Base-by-base conservation (phyloP, 176 grass and related monocot species). In the Eragrostis nindensis region DNA sequence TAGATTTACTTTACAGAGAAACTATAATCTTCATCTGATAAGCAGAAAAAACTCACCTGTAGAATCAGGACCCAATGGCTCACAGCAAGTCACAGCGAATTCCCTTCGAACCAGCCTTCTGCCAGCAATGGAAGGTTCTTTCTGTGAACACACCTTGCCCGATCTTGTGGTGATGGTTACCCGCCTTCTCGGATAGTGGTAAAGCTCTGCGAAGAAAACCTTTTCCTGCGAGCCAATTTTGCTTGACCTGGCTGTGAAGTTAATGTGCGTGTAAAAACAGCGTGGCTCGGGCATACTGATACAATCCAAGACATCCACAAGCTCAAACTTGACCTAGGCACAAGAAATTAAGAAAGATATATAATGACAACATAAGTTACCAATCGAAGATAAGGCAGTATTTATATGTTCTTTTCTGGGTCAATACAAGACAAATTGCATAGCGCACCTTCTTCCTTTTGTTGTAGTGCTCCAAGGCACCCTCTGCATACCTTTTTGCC, bases 291-390 rank as follows among this genome's bases (percentile, higher is more conserved):
- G 10, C 32, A 57, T 57, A 9, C 1, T 39, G 44, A 12, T 36
- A 11, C 52, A 29, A 40, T 27, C 29, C 13, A 14, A 49, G 7
- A 25, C 45, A 14, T 79, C 61, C 29, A 52, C 0, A 12, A 79
- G 76, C 30, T 79, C 76, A 12, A 66, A 22, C 62, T 66, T 78
- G 76, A 66, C 39, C 76, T 78, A 45, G 3, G 29, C 11, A 25
- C 11, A n/a, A 24, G 12, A 36, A 36, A 36, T 36, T 36, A 36
- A 39, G 66, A 13, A 16, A 49, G 24, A 66, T 14, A 39, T 5
- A 27, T 66, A 19, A 52, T 6, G 46, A 26, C 32, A 66, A 24
- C 50, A 18, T 27, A 32, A 48, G 19, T n/a, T 47, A 49, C 29
- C 29, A 38, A 50, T 22, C 19, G 27, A 78, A 36, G 46, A 24